Conservation (phyloP, 257 asterid species). For the Ilex asprella region DNA sequence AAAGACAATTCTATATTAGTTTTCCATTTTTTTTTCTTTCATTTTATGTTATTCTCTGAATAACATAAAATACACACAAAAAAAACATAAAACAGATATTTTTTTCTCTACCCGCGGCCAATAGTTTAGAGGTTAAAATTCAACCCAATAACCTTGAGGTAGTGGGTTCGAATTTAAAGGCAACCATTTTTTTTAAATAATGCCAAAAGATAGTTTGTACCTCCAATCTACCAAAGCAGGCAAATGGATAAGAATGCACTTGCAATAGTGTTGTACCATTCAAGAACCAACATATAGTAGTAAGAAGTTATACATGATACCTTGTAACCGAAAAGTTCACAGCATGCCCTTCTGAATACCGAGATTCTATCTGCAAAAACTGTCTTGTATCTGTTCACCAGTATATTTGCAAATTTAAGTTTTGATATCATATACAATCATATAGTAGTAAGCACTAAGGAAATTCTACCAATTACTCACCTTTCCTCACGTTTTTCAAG, state of each 20-base stretch:
- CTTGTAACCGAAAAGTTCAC: conserved; percentile 98
- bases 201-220: too few species aligned
- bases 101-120: too few species aligned
- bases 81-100: too few species aligned
- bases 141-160: too few species aligned
- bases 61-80: too few species aligned
- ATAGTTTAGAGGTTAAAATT: too few species aligned
- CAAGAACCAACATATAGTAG: conserved; percentile 7
- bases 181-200: too few species aligned
- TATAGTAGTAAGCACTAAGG: not conserved
- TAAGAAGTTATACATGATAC: conserved; percentile 30
- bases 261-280: not conserved
- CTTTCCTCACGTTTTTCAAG: conserved; percentile 98
- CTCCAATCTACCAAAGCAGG: too few species aligned
- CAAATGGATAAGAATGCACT: not conserved
- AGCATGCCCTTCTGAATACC: conserved; percentile 96
- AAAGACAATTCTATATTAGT: too few species aligned
- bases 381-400: conserved; percentile 70
- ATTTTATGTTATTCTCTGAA: too few species aligned
- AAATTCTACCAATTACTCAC: conserved; percentile 35
- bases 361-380: conserved; percentile 96
- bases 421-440: not conserved
- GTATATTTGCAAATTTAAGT: conserved; percentile 21
- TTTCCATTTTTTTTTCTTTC: too few species aligned
- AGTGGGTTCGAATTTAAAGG: too few species aligned